phyloP scores from a whole-genome alignment of 768 basidiomycete genomes.

The Gloeopeniophorella convolvens region DNA sequence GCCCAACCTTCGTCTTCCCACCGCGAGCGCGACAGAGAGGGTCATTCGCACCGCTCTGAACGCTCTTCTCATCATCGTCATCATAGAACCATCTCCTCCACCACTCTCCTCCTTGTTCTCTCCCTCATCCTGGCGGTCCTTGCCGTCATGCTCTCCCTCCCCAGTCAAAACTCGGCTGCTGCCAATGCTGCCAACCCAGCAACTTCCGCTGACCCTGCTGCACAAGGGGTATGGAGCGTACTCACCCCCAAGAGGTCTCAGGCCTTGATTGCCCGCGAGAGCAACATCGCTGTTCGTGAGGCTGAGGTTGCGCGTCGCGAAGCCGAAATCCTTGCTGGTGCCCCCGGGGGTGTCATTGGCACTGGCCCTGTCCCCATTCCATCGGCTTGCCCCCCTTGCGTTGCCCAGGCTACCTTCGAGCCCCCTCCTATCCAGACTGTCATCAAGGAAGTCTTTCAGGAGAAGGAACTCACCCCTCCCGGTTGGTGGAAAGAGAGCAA shows the following conservation, averaged over 20 bases:
- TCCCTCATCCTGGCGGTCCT: conserved; percentile 82
- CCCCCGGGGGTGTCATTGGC: conserved; percentile 73
- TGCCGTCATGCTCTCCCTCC: conserved; percentile 87
- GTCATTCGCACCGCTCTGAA: conserved; percentile 51
- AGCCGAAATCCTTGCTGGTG: conserved; percentile 76
- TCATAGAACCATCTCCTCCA: conserved; percentile 82
- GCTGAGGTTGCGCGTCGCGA: conserved; percentile 87
- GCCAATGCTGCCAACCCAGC: not conserved
- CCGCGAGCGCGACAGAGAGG: conserved; percentile 45
- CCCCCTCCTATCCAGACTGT: conserved; percentile 62
- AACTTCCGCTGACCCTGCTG: conserved; percentile 28
- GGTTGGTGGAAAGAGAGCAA: conserved; percentile 71
- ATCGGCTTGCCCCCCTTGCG: conserved; percentile 51
- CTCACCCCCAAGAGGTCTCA: conserved; percentile 80
- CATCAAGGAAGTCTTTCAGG: conserved; percentile 83
- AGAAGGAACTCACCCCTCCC: conserved; percentile 70
- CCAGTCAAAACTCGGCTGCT: conserved; percentile 43
- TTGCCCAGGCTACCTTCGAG: conserved; percentile 49
- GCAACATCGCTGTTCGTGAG: conserved; percentile 73
- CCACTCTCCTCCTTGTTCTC: conserved; percentile 79
- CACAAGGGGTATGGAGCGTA: conserved; percentile 60
- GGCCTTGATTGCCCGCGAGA: conserved; percentile 72
- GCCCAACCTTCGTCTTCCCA: conserved; percentile 82
- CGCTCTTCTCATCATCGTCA: conserved; percentile 64
- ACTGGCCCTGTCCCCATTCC: conserved; percentile 36